phyloP scores from a whole-genome alignment of 345 rosid species.

The Passiflora organensis region DNA sequence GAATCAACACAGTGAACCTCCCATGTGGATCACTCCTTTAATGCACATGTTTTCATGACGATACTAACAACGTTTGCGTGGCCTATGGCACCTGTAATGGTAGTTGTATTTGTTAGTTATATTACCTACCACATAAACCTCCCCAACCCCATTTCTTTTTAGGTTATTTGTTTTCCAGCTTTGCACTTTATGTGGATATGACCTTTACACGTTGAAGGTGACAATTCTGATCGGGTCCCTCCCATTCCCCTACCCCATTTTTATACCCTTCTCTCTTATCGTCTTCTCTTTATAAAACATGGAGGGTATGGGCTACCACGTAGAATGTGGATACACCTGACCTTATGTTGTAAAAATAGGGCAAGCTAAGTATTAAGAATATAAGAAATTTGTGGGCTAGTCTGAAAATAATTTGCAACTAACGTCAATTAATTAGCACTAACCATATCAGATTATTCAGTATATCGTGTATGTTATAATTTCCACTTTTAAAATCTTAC shows the following conservation, averaged over 20 bases:
- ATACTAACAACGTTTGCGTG: conserved; percentile 9
- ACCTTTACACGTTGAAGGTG: not conserved
- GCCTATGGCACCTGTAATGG: conserved; percentile 2
- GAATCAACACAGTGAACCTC: not conserved
- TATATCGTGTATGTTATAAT: too few species aligned
- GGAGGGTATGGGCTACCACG: too few species aligned
- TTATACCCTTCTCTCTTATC: too few species aligned
- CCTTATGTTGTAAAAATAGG: too few species aligned
- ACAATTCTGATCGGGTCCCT: not conserved
- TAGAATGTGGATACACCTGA: too few species aligned
- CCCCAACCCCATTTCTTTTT: not conserved
- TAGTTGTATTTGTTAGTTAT: not conserved
- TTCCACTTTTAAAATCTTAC: too few species aligned
- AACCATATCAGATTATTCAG: too few species aligned
- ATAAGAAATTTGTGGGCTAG: too few species aligned
- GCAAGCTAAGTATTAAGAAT: too few species aligned
- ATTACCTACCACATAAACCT: not conserved
- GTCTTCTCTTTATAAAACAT: too few species aligned
- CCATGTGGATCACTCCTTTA: conserved; percentile 33
- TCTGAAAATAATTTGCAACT: too few species aligned
- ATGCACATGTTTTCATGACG: conserved; percentile 31
- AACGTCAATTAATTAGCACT: too few species aligned
- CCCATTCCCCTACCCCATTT: not conserved
- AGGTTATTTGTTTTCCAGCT: not conserved
- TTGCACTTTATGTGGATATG: not conserved